Base-by-base conservation (phyloP, 148 eudicot genomes). In the Spergularia bocconei region DNA sequence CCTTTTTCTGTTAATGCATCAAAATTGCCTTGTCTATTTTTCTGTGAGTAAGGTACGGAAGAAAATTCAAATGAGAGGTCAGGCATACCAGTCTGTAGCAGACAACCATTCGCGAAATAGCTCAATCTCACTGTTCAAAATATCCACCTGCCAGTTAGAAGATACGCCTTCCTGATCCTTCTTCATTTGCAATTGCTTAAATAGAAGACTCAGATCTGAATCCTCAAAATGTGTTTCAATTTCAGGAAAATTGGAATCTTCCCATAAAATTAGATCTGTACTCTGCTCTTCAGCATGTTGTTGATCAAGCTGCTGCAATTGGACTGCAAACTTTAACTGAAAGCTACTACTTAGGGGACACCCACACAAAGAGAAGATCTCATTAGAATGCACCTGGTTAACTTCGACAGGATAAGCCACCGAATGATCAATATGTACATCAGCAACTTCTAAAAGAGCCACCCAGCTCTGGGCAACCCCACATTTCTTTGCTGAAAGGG, bases 61-160 rank as follows among this genome's bases (percentile, higher is more conserved):
- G 48, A 53, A 73, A 16, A 20, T 69, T 13, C 9, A 76, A 59
- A 7, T 11, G 38, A 41, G n/a, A n/a, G 61, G 61, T 64, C 53
- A 36, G 74, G 75, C 83, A 72, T 86, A 94, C 98, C 96, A 92
- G 60, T 92, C 79, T 44, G 79, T 69, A 75, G 79, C 82, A 29
- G 90, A 82, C 79, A 91, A 81, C 78, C 91, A 75, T 78, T 90
- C 97, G 48, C 82, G 89, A 61, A 88, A 89, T 61, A 84, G 87
- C 70, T 78, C 82, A 69, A 92, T 87, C 85, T 95, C 93, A 70
- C 67, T 79, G 55, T 81, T 78, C 74, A 95, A 41, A 58, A 81
- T 85, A 80, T 86, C 85, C 65, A 77, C 64, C 68, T 79, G 82
- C 90, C 90, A 85, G 75, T 80, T 80, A 70, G 75, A 85, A 61